phyloP scores from a whole-genome alignment of 2,329 filamentous ascomycete species.

The Aspergillus arachidicola region DNA sequence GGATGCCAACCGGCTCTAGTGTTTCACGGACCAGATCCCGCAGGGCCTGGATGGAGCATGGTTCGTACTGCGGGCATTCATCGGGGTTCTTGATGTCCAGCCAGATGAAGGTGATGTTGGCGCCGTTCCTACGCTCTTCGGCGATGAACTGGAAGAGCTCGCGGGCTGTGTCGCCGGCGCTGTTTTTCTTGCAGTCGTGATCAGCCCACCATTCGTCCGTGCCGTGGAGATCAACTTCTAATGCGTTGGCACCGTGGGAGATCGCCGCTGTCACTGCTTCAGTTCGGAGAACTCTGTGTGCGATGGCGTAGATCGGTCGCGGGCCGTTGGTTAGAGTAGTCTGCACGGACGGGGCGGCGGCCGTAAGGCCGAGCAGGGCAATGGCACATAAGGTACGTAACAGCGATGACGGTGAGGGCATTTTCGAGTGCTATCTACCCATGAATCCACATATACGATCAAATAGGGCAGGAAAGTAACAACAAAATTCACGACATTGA shows the following conservation, averaged over 20 bases:
- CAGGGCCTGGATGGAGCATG: conserved; percentile 18
- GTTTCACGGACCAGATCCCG: conserved; percentile 18
- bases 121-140: conserved; percentile 7
- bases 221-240: conserved; percentile 23
- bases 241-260: conserved; percentile 22
- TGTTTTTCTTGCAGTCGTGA: conserved; percentile 15
- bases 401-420: neutral
- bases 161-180: conserved; percentile 5
- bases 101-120: conserved; percentile 23
- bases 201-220: conserved; percentile 23
- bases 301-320: conserved; percentile 40
- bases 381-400: neutral
- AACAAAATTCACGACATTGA: neutral
- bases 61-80: conserved; percentile 7
- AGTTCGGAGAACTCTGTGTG: conserved; percentile 39
- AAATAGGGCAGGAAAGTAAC: neutral
- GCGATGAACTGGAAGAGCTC: conserved; percentile 20
- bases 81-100: conserved; percentile 27
- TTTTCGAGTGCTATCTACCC: neutral
- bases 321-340: conserved; percentile 24
- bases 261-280: conserved; percentile 17
- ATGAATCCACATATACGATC: neutral
- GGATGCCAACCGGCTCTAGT: conserved; percentile 16
- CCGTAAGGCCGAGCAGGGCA: neutral
- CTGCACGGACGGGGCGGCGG: neutral